phyloP scores from a whole-genome alignment of 306 rosid genomes.

The Cucumis sativus region DNA sequence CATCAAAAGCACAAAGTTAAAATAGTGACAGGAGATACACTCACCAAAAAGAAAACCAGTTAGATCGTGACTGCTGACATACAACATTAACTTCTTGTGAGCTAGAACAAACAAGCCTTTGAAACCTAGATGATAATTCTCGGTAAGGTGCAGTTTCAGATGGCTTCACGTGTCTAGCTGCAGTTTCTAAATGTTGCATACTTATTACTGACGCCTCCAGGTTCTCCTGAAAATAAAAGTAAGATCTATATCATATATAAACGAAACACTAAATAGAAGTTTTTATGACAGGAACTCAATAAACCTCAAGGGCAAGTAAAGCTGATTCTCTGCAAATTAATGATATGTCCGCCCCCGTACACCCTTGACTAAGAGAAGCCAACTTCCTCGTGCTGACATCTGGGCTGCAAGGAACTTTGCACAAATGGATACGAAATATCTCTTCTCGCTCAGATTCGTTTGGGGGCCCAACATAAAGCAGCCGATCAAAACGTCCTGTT shows the following conservation, averaged over 20 bases:
- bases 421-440: slow-evolving; percentile 68
- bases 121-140: slow-evolving; percentile 51
- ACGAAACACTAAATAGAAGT: slow-evolving; percentile 8
- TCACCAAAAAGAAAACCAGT: slow-evolving; percentile 34
- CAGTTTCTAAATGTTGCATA: slow-evolving; percentile 58
- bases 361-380: slow-evolving; percentile 52
- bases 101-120: slow-evolving; percentile 46
- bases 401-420: slow-evolving; percentile 50
- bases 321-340: slow-evolving; percentile 79
- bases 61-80: slow-evolving; percentile 10
- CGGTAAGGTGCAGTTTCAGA: slow-evolving; percentile 48
- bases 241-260: not conserved
- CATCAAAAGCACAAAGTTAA: not conserved
- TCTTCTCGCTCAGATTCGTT: slow-evolving; percentile 65
- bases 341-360: slow-evolving; percentile 83
- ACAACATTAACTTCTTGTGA: slow-evolving; percentile 23
- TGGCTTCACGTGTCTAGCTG: slow-evolving; percentile 53
- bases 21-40: not conserved
- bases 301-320: slow-evolving; percentile 71
- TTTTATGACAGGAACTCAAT: slow-evolving; percentile 6
- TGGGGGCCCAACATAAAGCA: slow-evolving; percentile 86
- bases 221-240: slow-evolving; percentile 39
- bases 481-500: slow-evolving; percentile 84
- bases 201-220: slow-evolving; percentile 48
- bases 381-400: slow-evolving; percentile 51